These are phyloP conservation scores for Didymosphaeria variabile DNA, from an alignment of 2,329 filamentous ascomycete genomes.

Conservation along the genomic window DNA sequence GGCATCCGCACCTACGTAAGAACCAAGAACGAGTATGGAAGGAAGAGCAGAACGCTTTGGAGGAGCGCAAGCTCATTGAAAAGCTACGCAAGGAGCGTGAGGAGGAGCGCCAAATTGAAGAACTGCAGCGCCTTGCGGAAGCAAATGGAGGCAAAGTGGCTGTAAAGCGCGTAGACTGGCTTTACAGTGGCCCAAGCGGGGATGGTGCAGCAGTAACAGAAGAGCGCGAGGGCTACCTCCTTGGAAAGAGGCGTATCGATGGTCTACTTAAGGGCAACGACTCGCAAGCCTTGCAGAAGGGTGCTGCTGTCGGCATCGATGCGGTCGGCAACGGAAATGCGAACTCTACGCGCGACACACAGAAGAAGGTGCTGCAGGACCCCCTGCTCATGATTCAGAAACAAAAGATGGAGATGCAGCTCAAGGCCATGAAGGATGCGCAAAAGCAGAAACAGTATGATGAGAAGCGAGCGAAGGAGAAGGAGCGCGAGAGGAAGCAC, in stretches of 20 bases:
- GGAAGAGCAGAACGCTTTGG: slow-evolving; percentile 89
- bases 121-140: slow-evolving; percentile 89
- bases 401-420: slow-evolving; percentile 70
- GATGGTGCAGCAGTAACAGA: slow-evolving; percentile 74
- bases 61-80: slow-evolving; percentile 93
- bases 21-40: slow-evolving; percentile 93
- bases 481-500: slow-evolving; percentile 60
- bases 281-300: slow-evolving; percentile 78
- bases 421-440: slow-evolving; percentile 70
- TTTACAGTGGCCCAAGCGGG: slow-evolving; percentile 88
- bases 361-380: slow-evolving; percentile 87
- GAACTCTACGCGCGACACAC: slow-evolving; percentile 80
- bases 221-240: slow-evolving; percentile 90
- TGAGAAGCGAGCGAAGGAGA: slow-evolving; percentile 45
- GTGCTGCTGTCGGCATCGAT: slow-evolving; percentile 49
- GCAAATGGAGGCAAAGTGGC: slow-evolving; percentile 83
- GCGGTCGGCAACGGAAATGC: slow-evolving; percentile 68
- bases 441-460: slow-evolving; percentile 51
- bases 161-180: slow-evolving; percentile 91
- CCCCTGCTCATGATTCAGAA: slow-evolving; percentile 92
- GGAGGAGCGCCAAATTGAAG: slow-evolving; percentile 91
- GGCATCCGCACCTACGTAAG: slow-evolving; percentile 88
- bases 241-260: slow-evolving; percentile 93
- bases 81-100: slow-evolving; percentile 92
- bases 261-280: slow-evolving; percentile 78